Percentiles rank a stretch among this genome's conserved stretches.
These are phyloP conservation scores for Aspergillus tamarii DNA, from an alignment of 2,329 filamentous ascomycete genomes.

Conservation along the genomic window DNA sequence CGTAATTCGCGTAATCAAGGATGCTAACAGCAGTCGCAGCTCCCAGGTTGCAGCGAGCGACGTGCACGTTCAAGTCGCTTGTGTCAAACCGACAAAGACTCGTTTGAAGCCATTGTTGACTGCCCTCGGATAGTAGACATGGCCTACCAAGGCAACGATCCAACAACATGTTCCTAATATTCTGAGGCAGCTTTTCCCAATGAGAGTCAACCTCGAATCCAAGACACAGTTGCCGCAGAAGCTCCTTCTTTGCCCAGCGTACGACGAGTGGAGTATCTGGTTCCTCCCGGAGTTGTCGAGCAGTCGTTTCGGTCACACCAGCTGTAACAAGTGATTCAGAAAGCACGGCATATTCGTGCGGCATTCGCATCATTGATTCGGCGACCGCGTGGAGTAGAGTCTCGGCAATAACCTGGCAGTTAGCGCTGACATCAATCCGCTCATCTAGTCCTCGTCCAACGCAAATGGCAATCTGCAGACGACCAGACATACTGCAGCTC, in stretches of 20 bases:
- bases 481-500: conserved; percentile 32
- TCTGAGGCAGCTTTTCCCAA: conserved; percentile 55
- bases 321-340: conserved; percentile 38
- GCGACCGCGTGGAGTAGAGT: conserved; percentile 42
- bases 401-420: conserved; percentile 44
- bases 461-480: conserved; percentile 36
- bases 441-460: conserved; percentile 34
- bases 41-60: conserved; percentile 54
- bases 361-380: conserved; percentile 38
- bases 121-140: conserved; percentile 43
- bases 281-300: conserved; percentile 38
- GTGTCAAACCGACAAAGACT: conserved; percentile 43
- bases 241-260: conserved; percentile 48
- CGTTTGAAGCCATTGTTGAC: conserved; percentile 50
- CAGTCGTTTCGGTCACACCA: conserved; percentile 39
- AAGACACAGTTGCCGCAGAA: conserved; percentile 52
- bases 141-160: conserved; percentile 50
- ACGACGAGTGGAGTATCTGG: conserved; percentile 43
- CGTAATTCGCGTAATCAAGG: conserved; percentile 35
- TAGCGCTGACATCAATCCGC: conserved; percentile 36
- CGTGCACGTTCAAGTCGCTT: conserved; percentile 44
- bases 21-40: conserved; percentile 42
- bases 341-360: conserved; percentile 42
- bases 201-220: conserved; percentile 54
- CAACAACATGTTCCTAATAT: conserved; percentile 52